Conservation (phyloP, 163 green algal genomes). For the Scenedesmus sp. region DNA sequence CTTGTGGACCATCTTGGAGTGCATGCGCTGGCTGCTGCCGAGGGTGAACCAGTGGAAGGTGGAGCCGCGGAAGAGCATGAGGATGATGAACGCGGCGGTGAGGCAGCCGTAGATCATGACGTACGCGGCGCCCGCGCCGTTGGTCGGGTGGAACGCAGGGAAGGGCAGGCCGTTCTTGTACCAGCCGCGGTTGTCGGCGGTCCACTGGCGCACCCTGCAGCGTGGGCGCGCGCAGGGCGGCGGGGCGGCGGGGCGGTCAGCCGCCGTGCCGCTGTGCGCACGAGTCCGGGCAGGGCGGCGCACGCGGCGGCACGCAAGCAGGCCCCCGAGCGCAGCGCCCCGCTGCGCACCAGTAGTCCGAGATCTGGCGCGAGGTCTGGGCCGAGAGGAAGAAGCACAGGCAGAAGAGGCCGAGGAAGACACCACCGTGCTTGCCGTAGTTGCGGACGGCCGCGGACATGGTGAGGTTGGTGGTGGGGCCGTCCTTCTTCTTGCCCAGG, state of each 20-base stretch:
- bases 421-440: background rate
- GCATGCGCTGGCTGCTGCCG: slow-evolving; percentile 19
- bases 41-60: slow-evolving; percentile 58
- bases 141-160: no score
- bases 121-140: slow-evolving; percentile 43
- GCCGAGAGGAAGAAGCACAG: slow-evolving; percentile 62
- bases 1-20: slow-evolving; percentile 51
- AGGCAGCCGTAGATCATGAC: slow-evolving; percentile 55
- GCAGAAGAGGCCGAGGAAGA: slow-evolving; percentile 45
- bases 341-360: background rate
- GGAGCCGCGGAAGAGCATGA: slow-evolving; percentile 57
- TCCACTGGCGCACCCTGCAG: slow-evolving; percentile 49
- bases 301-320: no score
- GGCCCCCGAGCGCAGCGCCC: no score
- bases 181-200: slow-evolving; percentile 6
- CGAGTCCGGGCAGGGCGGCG: no score
- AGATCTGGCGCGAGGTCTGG: slow-evolving; percentile 62
- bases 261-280: no score
- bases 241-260: no score
- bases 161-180: slow-evolving; percentile 4
- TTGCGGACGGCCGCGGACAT: background rate
- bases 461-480: background rate
- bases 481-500: slow-evolving; percentile 28
- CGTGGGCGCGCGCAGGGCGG: background rate
- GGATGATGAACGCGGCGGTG: slow-evolving; percentile 51